Base-by-base conservation (phyloP, 1,284 basidiomycete genomes). In the Kwoniella shivajii region DNA sequence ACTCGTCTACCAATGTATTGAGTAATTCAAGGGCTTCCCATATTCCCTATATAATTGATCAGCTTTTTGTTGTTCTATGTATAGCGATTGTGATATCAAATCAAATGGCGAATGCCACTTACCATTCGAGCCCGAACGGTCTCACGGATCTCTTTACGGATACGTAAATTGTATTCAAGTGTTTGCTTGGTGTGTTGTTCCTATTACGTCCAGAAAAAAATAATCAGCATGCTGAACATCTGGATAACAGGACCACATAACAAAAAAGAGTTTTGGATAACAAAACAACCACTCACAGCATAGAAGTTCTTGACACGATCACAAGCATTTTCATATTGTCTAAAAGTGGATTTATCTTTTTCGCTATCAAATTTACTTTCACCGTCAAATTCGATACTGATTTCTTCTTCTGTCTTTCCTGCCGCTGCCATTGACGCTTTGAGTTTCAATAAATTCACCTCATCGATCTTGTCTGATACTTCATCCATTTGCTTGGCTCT, bases 11-110 rank as follows among this genome's bases (percentile, higher is more conserved):
- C 42, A 95, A 82, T 0, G 87, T 92, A 72, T 94, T 86, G 57
- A 95, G 85, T 81, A 87, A 85, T 72, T 94, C 90, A 77, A 94
- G 92, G 5, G 92, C 92, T 69, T 92, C 86, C 92, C 92, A 94
- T 31, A 95, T 81, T 10, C 45, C 45, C 45, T 47, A 36, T 11
- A 20, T 9, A 42, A 7, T 42, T 9, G 26, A 30, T 31, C 22
- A 30, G 26, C n/a, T 38, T 38, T 38, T 10, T 38, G n/a, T n/a
- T n/a, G n/a, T n/a, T n/a, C n/a, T n/a, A n/a, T n/a, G n/a, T n/a
- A n/a, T n/a, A n/a, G n/a, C n/a, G n/a, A n/a, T n/a, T n/a, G n/a
- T n/a, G n/a, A n/a, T n/a, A n/a, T 10, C n/a, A 18, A 38, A 38
- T 38, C n/a, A 18, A 18, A 10, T 38, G 6, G 13, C 13, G 20